Base-by-base conservation (phyloP, 768 basidiomycete genomes). In the Lactifluus subvellereus region DNA sequence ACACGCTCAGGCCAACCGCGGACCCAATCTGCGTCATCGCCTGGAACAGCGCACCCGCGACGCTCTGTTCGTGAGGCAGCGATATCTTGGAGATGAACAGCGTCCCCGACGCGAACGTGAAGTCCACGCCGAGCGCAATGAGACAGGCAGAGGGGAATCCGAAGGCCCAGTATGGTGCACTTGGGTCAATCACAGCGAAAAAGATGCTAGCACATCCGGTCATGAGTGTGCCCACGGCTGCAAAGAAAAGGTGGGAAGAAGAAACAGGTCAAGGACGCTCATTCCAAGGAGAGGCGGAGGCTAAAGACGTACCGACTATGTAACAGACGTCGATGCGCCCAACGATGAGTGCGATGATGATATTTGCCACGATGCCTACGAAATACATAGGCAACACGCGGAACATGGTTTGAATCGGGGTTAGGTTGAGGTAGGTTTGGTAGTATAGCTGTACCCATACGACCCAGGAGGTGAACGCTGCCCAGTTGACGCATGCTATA, bases 21-120 rank as follows among this genome's bases (percentile, higher is more conserved):
- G 82, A 82, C 7, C 89, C 89, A 14, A 91, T 72, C 87, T 88
- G 86, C 6, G 82, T 86, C 81, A 92, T 84, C 0, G 90, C 90
- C 70, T 88, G 87, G 72, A 91, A 91, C 20, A 91, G 62, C 11
- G 84, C 90, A 3, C 88, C 89, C 6, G 85, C 84, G 4, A 91
- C 77, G 72, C 84, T 86, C 72, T 92, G 90, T 67, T 92, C 90
- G 59, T 87, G 78, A 3, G 83, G 84, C 1, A 79, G 71, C 2
- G 83, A 79, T 10, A 87, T 78, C 68, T 85, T 87, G 3, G 89
- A 86, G 48, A 90, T 81, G 67, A 87, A 92, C 16, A 92, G 74
- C 6, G 87, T 87, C 2, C 90, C 91, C 0, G 84, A 75, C 0
- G 90, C 76, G 68, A 84, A 91, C 2, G 88, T 83, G 65, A 92